These are phyloP conservation scores for Dicorynia guianensis DNA, from an alignment of 306 rosid species.

Conservation along the genomic window DNA sequence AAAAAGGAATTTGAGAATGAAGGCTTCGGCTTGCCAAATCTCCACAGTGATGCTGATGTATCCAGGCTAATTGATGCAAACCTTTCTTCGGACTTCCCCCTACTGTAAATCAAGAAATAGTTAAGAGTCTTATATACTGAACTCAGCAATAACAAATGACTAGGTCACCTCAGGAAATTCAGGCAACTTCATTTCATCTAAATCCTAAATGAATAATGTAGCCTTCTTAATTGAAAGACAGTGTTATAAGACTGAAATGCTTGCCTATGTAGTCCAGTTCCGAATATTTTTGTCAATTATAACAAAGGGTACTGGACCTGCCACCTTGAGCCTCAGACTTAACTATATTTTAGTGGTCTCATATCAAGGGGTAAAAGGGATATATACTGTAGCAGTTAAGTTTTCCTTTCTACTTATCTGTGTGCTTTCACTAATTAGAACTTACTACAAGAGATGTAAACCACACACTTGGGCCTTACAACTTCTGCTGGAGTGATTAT, in stretches of 20 bases:
- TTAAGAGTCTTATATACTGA: constrained; percentile 4
- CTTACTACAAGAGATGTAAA: too few species aligned
- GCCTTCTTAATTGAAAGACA: constrained; percentile 28
- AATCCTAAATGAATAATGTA: background rate
- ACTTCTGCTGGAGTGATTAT: too few species aligned
- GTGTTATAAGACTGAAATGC: background rate
- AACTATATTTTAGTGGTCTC: too few species aligned
- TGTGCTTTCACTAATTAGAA: too few species aligned
- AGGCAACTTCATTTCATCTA: constrained; percentile 25
- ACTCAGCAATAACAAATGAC: constrained; percentile 32
- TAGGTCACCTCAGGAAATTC: background rate
- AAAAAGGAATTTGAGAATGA: constrained; percentile 41
- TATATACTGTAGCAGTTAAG: too few species aligned
- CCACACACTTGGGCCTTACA: too few species aligned
- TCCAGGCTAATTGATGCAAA: constrained; percentile 70
- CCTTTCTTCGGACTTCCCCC: constrained; percentile 58
- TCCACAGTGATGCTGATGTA: constrained; percentile 48
- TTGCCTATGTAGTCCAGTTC: constrained; percentile 20
- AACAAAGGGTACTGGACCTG: too few species aligned
- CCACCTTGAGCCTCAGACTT: too few species aligned
- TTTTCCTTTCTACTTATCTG: too few species aligned
- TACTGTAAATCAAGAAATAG: constrained; percentile 54
- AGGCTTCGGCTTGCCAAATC: constrained; percentile 48
- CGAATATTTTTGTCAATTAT: constrained; percentile 14
- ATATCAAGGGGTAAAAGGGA: too few species aligned